Evolutionary conservation across 2,329 filamentous ascomycete genomes (phyloP), one percentile per base, ranked within the genome.

Genomic region (Calcarisporium arbuscula): DNA sequence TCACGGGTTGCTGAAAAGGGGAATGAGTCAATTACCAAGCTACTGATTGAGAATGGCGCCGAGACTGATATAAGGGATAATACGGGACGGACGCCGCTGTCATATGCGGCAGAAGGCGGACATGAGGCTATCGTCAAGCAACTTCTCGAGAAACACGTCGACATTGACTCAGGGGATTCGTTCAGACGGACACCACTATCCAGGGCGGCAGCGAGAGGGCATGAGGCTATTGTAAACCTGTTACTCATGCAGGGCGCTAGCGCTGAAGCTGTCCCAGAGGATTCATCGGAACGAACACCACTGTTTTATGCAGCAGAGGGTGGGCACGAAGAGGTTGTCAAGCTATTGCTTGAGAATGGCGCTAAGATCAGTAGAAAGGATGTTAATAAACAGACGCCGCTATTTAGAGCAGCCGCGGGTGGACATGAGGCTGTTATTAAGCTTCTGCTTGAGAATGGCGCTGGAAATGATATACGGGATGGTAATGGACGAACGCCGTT

Each of bases 351-450:
- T n/a, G 19, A 31, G 29, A 31, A 18, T n/a, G 29, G 12, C 14
- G 26, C n/a, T 15, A 16, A 18, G 15, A 17, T 30, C 28, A 30
- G 19, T n/a, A 6, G n/a, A 8, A 20, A 22, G 6, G 16, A 19
- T 11, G 14, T 6, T 28, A 27, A 36, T 21, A 19, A 8, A 17
- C 29, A 23, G 12, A 30, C 30, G 19, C 14, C 25, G 23, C 16
- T 27, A 22, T 40, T 22, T 12, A 19, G 28, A 15, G 20, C 18
- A 1, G 12, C n/a, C 15, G 10, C 5, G 8, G 17, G 16, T 3
- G 46, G 48, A 2, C 41, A 49, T 19, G 15, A 34, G 10, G 26
- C 25, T 8, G 15, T 38, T 17, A 30, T 39, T 3, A 31, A 31
- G 12, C 19, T 35, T 4, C 28, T 46, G 18, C 14, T 46, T 10